These are phyloP conservation scores for Blastobotrys aristatus DNA, from an alignment of 1,139 yeast genomes.

Conservation along the genomic window DNA sequence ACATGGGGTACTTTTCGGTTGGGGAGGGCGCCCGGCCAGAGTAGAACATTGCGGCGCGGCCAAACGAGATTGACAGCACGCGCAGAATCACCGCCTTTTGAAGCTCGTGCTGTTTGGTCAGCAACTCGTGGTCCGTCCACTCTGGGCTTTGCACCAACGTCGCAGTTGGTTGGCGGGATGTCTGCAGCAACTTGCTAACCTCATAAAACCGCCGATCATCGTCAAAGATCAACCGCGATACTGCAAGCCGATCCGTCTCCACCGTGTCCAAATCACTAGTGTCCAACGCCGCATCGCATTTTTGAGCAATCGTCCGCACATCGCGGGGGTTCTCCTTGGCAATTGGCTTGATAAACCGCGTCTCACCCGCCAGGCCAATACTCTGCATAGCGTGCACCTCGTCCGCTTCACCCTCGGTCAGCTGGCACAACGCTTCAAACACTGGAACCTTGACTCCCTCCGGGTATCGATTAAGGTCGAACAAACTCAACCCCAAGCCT, in stretches of 20 bases:
- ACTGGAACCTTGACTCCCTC: conserved; percentile 60
- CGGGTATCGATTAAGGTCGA: conserved; percentile 66
- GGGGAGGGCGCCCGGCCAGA: conserved; percentile 72
- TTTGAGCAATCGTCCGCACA: conserved; percentile 43
- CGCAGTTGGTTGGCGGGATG: conserved; percentile 54
- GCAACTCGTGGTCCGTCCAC: conserved; percentile 53
- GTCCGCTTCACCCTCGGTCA: conserved; percentile 1
- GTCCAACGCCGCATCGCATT: conserved; percentile 41
- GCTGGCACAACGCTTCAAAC: conserved; percentile 3
- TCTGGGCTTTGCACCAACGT: conserved; percentile 38
- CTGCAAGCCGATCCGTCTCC: conserved; percentile 59
- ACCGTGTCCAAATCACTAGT: conserved; percentile 52
- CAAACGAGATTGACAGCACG: conserved; percentile 72
- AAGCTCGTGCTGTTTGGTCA: conserved; percentile 55
- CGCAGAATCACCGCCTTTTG: conserved; percentile 63
- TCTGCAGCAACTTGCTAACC: conserved; percentile 63
- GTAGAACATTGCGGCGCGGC: conserved; percentile 67
- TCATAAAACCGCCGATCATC: conserved; percentile 78
- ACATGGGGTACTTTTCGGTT: conserved; percentile 80
- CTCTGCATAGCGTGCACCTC: conserved; percentile 2
- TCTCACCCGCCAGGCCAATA: not conserved
- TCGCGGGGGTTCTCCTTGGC: conserved; percentile 35
- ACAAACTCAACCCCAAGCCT: conserved; percentile 43
- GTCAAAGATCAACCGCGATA: conserved; percentile 69
- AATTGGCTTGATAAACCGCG: not conserved